A percentile compares a stretch with the other conserved stretches of the same genome.
Evolutionary conservation across 192 early-diverging fungal genomes (phyloP).

Genomic region (Geosiphon pyriformis): DNA sequence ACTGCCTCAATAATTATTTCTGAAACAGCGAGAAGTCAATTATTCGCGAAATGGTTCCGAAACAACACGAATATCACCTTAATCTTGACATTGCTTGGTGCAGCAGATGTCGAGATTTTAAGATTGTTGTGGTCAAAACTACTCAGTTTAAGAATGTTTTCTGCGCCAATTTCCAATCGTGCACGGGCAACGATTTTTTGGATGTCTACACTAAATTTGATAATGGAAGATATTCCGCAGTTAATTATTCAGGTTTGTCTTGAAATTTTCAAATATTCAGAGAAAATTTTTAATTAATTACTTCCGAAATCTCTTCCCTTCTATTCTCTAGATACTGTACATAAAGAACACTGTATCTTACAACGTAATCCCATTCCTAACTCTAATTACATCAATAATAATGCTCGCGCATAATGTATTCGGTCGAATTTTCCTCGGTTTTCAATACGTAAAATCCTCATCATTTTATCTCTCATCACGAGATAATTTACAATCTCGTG

Average conservation of each 20-base stretch:
- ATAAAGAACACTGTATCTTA: background rate
- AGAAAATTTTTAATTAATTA: background rate
- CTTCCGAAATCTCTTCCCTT: background rate
- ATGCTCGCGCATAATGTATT: background rate
- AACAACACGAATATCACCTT: background rate
- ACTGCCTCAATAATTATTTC: background rate
- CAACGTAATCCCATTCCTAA: background rate
- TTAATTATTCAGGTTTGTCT: background rate
- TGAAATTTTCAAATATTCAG: background rate
- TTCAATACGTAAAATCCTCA: too few relatives aligned
- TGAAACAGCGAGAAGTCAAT: background rate
- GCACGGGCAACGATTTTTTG: background rate
- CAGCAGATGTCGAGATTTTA: background rate
- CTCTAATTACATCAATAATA: background rate
- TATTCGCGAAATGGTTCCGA: background rate
- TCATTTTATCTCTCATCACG: too few relatives aligned
- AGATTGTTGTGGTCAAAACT: background rate
- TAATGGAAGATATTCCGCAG: slow-evolving; percentile 8
- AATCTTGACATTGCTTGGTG: background rate
- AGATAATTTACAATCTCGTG: too few relatives aligned
- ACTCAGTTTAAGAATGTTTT: background rate
- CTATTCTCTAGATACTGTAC: background rate
- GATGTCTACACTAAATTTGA: background rate
- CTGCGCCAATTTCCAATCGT: background rate
- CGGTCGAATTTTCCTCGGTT: background rate